phyloP scores from a whole-genome alignment of 176 grass and related monocot genomes.

The Carex cristatella region DNA sequence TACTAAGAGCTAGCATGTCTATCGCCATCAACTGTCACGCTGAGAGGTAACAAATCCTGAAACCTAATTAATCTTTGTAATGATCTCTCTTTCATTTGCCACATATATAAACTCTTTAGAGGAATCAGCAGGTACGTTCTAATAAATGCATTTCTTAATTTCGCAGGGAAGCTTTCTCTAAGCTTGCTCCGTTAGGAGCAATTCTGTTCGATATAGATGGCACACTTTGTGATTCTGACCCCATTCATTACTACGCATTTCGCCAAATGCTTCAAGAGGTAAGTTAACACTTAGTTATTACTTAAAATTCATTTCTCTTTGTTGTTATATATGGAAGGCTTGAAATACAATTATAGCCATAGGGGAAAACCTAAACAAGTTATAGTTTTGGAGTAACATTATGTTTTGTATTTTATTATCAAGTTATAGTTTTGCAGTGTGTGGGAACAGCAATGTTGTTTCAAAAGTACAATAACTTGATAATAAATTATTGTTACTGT shows the following conservation, averaged over 20 bases:
- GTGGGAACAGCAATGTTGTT: too few species aligned
- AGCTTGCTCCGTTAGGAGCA: constrained; percentile 64
- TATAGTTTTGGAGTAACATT: too few species aligned
- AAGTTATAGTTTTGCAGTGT: too few species aligned
- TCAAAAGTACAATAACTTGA: too few species aligned
- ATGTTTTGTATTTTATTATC: too few species aligned
- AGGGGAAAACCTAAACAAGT: too few species aligned
- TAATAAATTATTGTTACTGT: background rate
- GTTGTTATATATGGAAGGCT: too few species aligned
- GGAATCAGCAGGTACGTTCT: background rate
- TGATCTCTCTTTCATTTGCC: background rate
- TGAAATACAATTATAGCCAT: too few species aligned
- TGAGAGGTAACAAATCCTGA: background rate
- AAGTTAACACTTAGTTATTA: background rate
- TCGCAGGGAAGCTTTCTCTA: constrained; percentile 20
- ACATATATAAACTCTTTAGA: background rate
- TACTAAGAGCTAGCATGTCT: background rate
- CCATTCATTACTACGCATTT: constrained; percentile 68
- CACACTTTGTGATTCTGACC: constrained; percentile 77
- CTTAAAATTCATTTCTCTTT: too few species aligned
- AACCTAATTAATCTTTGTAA: background rate
- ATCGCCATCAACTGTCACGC: background rate
- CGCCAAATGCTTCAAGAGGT: constrained; percentile 63
- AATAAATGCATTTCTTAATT: constrained; percentile 16
- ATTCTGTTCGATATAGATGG: constrained; percentile 82